Base-by-base conservation (phyloP, 2,329 filamentous ascomycete genomes). In the Diatrype stigma region DNA sequence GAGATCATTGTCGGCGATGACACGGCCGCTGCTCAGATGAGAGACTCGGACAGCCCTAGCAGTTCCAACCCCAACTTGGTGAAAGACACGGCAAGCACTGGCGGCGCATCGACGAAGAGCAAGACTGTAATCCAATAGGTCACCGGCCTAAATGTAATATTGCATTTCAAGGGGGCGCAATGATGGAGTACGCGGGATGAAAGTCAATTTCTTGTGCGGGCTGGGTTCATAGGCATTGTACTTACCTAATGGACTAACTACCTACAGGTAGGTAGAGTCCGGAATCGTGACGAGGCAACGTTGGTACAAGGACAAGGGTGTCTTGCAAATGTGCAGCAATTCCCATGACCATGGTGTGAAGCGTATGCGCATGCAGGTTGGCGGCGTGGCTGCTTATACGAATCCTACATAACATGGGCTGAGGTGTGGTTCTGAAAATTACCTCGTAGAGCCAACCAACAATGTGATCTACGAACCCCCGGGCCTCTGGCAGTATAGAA, bases 1-100 rank as follows among this genome's bases (percentile, higher is more conserved):
- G 77, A 90, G 19, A 79, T 93, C 46, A 85, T 92, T 19, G 87
- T 88, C 1, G 86, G 85, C 19, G 82, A 79, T 8, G 83, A 82
- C 45, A 81, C 75, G 21, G 23, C 40, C 12, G 14, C 19, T 8
- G 12, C 21, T 11, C 40, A 28, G 40, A 2, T 11, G 5, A 5
- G 10, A 21, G 12, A 17, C 21, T 17, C 63, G 12, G 60, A 57
- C 5, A 60, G 63, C 23, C 28, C 63, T 23, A 67, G 44, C 32
- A 50, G 22, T 44, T 58, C 59, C 37, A 51, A 50, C 30, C 37
- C 58, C 21, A 53, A 51, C 21, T 44, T 54, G 37, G 21, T 47
- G 22, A 42, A 56, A 37, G 59, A 62, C 21, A 58, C 58, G 6
- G 55, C 53, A 17, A 63, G 62, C 45, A 49, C 40, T 38, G 57